phyloP scores from a whole-genome alignment of 2,329 filamentous ascomycete genomes.

The Blastomyces emzantsi region DNA sequence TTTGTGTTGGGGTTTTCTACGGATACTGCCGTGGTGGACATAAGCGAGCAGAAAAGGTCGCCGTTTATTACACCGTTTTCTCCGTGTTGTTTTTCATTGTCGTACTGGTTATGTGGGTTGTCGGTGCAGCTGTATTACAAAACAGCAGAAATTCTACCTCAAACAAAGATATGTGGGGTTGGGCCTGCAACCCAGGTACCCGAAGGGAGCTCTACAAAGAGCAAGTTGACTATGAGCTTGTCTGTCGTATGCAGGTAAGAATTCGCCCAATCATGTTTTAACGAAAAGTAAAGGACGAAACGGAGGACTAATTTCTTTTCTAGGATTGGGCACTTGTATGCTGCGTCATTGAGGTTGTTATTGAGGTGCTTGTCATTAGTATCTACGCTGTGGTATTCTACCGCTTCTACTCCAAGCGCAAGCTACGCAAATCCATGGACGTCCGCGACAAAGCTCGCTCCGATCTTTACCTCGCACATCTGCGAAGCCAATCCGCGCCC shows the following conservation, averaged over 20 bases:
- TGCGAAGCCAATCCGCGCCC: conserved; percentile 76
- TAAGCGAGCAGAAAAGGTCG: conserved; percentile 78
- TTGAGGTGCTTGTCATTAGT: conserved; percentile 82
- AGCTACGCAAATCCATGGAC: conserved; percentile 94
- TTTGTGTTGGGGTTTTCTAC: conserved; percentile 71
- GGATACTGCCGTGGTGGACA: conserved; percentile 87
- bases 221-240: conserved; percentile 76
- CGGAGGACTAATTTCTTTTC: conserved; percentile 20
- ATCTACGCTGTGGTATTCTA: conserved; percentile 96
- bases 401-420: conserved; percentile 93
- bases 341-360: conserved; percentile 91
- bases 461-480: conserved; percentile 85
- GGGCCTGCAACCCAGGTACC: conserved; percentile 89
- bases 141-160: conserved; percentile 61
- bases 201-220: conserved; percentile 67
- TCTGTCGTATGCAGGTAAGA: conserved; percentile 76
- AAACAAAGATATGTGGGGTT: conserved; percentile 93
- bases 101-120: conserved; percentile 83
- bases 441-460: conserved; percentile 86
- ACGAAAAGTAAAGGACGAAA: conserved; percentile 15
- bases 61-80: conserved; percentile 92
- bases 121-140: conserved; percentile 78
- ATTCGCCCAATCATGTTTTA: conserved; percentile 4
- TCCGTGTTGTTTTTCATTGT: conserved; percentile 89
- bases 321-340: conserved; percentile 95